Base-by-base conservation (phyloP, 2,329 filamentous ascomycete species). In the Scedosporium dehoogii region DNA sequence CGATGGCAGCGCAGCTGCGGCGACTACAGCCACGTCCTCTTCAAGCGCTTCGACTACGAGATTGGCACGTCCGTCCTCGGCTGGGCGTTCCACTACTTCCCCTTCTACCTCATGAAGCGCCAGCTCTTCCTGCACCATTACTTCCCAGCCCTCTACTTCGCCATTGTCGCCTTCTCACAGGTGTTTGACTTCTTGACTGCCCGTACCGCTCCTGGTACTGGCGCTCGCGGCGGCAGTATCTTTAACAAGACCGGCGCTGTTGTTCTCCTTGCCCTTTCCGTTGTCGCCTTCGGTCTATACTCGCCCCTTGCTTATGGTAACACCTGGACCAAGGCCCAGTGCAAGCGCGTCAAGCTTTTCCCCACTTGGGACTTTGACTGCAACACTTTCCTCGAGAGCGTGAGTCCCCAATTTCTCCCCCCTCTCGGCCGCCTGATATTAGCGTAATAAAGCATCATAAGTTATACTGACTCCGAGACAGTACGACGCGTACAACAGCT, bases 91-190 rank as follows among this genome's bases (percentile, higher is more conserved):
- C 94, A 99, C 77, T 99, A 97, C 80, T 97, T 99, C 81, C 94
- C 94, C 10, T 99, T 99, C 80, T 99, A 87, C 79, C 84, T 99
- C 63, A 97, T 99, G 94, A 87, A 94, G 73, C 92, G 94, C 69
- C 94, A 99, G 77, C 86, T 99, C 42, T 99, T 99, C 83, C 81
- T 99, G 65, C 94, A 99, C 75, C 94, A 99, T 78, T 99, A 99
- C 76, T 94, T 99, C 76, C 94, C 94, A 0, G 94, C 94, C 2
- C 84, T 99, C 14, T 96, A 96, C 78, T 99, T 99, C 73, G 92
- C 90, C 65, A 86, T 99, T 70, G 87, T 97, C 67, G 87, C 90
- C 7, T 82, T 97, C 63, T 94, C 88, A 74, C 93, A 97, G 75
- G 83, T 90, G 59, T 93, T 91, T 75, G 94, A 99, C 76, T 97